Evolutionary conservation across 306 rosid species (phyloP).

Genomic region (Begonia fuchsioides): DNA sequence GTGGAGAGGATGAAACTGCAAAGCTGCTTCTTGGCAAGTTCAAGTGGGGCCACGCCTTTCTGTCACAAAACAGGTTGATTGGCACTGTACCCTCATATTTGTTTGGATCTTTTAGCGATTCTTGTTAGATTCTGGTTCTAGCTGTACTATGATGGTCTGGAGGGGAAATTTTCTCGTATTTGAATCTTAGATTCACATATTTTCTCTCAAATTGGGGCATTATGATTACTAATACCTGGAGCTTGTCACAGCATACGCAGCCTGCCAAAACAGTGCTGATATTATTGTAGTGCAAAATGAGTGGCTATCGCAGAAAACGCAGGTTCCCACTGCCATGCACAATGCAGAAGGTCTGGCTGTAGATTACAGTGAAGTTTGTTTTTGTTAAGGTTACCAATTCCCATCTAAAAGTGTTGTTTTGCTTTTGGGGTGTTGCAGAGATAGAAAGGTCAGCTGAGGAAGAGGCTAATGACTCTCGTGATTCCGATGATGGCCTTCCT

Average conservation of each 20-base stretch:
- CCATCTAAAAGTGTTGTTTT: not conserved
- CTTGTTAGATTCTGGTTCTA: not conserved
- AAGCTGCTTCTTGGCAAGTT: slow-evolving; percentile 71
- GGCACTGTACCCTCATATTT: too few species aligned
- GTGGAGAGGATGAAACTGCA: slow-evolving; percentile 95
- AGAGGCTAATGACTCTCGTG: slow-evolving; percentile 30
- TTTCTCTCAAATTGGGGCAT: not conserved
- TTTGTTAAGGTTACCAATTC: not conserved
- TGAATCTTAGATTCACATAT: not conserved
- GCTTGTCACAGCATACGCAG: slow-evolving; percentile 67
- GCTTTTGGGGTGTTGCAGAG: slow-evolving; percentile 15
- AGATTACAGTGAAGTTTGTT: too few species aligned
- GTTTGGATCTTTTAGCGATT: not conserved
- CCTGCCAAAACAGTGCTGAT: slow-evolving; percentile 61
- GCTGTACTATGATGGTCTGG: too few species aligned
- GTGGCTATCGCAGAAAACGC: slow-evolving; percentile 65
- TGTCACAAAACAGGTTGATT: slow-evolving; percentile 64
- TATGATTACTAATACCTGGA: slow-evolving; percentile 35
- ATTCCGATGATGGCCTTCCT: slow-evolving; percentile 75
- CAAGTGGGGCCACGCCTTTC: slow-evolving; percentile 96
- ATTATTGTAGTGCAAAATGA: slow-evolving; percentile 71
- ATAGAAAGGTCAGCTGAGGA: slow-evolving; percentile 10
- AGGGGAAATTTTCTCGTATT: too few species aligned
- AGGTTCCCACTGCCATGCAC: slow-evolving; percentile 31
- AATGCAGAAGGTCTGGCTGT: slow-evolving; percentile 34